Base-by-base conservation (phyloP, 116 monocot species). In the Zostera marina region DNA sequence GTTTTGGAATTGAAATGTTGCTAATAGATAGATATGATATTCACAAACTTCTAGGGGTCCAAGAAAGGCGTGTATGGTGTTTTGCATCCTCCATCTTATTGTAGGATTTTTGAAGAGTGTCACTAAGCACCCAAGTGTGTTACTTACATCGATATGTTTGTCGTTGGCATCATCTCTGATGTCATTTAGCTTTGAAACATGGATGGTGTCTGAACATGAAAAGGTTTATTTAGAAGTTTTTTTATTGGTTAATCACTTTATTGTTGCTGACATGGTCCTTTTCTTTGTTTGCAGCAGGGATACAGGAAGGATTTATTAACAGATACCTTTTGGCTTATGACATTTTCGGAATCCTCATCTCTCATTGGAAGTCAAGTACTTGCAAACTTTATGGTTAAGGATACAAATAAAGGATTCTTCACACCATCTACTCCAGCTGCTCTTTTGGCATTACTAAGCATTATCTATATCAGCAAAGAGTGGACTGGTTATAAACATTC, bases 241-340 rank as follows among this genome's bases (percentile, higher is more conserved):
- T 11, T 43, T 1, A 11, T 59, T 5, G 9, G 0, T 22, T 22
- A 12, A 15, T 20, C 20, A 2, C 44, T 20, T 22, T 43, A 59
- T 43, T 43, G 15, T 56, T 39, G 12, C 7, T 16, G 9, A 59
- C 11, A 59, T 9, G 58, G n/a, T 21, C 15, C 5, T 42, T 4
- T 58, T 40, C 63, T 58, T 32, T 1, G 5, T 68, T 79, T 79
- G 69, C 84, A 94, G 94, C 88, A 85, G 79, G 85, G 77, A n/a
- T 73, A 88, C 58, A 82, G 69, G 56, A 70, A 77, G 54, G 88
- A 94, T 58, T 44, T 84, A 60, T 66, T 96, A 32, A 70, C 22
- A 21, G 85, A 88, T 15, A 89, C 82, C 22, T 96, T 94, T 62
- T 96, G 96, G 96, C 60, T 82, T 41, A 89, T 89, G 85, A 74